phyloP scores from a whole-genome alignment of 495 filamentous ascomycete species.

The Arthonia radiata region DNA sequence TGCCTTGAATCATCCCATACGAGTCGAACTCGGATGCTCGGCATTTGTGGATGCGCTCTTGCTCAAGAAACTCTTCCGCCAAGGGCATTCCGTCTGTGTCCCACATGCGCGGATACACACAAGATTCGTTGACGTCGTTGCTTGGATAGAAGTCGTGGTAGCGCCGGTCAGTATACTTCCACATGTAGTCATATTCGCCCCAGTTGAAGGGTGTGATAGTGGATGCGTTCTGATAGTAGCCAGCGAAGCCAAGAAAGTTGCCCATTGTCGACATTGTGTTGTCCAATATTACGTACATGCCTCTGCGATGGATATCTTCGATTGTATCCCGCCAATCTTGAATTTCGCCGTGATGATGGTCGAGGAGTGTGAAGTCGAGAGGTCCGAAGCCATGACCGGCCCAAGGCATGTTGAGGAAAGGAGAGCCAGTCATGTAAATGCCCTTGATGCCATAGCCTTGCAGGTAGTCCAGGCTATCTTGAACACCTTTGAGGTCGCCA shows the following conservation, averaged over 20 bases:
- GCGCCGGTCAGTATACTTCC: conserved; percentile 29
- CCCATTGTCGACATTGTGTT: conserved; percentile 52
- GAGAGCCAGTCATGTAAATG: conserved; percentile 43
- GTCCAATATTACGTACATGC: conserved; percentile 50
- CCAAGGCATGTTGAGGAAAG: conserved; percentile 52
- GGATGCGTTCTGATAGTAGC: conserved; percentile 37
- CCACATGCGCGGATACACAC: conserved; percentile 43
- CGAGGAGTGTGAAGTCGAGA: conserved; percentile 43
- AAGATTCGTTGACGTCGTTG: conserved; percentile 31
- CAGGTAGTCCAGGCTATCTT: conserved; percentile 46
- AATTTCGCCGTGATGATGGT: conserved; percentile 43
- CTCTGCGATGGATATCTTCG: conserved; percentile 34
- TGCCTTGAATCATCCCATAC: conserved; percentile 43
- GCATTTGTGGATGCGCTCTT: conserved; percentile 34
- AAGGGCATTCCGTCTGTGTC: conserved; percentile 32
- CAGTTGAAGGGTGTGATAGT: conserved; percentile 33
- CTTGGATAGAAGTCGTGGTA: conserved; percentile 40
- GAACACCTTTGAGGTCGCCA: conserved; percentile 38
- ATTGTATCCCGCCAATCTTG: conserved; percentile 37
- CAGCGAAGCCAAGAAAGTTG: conserved; percentile 43
- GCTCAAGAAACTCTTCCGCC: conserved; percentile 17
- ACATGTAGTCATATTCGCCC: conserved; percentile 30
- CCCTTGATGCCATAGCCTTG: conserved; percentile 54
- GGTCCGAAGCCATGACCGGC: conserved; percentile 41
- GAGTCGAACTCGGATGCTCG: no score